Evolutionary conservation across 108 stramenopile species (phyloP).

Genomic region (Aurantiochytrium sp.): DNA sequence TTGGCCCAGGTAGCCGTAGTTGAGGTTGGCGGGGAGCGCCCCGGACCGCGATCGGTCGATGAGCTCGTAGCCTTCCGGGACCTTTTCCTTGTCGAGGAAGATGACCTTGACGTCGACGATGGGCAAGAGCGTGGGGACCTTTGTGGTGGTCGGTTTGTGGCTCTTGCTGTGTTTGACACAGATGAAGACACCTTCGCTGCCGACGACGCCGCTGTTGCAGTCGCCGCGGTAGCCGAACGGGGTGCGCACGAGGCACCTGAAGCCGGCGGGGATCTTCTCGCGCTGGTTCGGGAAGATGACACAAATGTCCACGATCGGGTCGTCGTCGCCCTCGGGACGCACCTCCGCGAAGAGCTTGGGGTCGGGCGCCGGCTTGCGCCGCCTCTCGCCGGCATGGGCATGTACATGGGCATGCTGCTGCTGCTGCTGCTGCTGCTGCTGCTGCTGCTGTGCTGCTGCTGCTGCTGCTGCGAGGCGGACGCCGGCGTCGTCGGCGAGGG

Average conservation of each 20-base stretch:
- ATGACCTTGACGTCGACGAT: neutral
- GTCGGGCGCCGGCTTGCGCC: neutral
- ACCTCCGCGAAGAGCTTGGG: neutral
- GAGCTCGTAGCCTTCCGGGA: neutral
- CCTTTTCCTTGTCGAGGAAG: slow-evolving; percentile 16
- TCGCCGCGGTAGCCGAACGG: slow-evolving; percentile 16
- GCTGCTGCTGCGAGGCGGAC: neutral
- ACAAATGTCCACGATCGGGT: slow-evolving; percentile 22
- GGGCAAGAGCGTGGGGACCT: neutral
- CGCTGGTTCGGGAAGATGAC: slow-evolving; percentile 5
- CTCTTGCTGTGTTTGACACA: neutral
- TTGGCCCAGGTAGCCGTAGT: neutral
- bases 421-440: neutral
- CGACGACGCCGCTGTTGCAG: slow-evolving; percentile 1
- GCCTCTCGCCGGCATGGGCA: neutral
- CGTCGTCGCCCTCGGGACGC: neutral
- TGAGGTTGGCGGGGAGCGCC: slow-evolving; percentile 2
- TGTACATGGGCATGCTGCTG: no score
- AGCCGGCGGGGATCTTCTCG: slow-evolving; percentile 3
- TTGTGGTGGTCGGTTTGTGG: neutral
- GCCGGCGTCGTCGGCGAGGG: no score
- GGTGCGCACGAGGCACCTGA: slow-evolving; percentile 1
- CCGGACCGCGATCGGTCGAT: neutral
- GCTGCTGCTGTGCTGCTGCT: neutral
- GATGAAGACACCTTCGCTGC: slow-evolving; percentile 20